Evolutionary conservation across 1,139 yeast species (phyloP).

Genomic region (Dujonia santamariae): DNA sequence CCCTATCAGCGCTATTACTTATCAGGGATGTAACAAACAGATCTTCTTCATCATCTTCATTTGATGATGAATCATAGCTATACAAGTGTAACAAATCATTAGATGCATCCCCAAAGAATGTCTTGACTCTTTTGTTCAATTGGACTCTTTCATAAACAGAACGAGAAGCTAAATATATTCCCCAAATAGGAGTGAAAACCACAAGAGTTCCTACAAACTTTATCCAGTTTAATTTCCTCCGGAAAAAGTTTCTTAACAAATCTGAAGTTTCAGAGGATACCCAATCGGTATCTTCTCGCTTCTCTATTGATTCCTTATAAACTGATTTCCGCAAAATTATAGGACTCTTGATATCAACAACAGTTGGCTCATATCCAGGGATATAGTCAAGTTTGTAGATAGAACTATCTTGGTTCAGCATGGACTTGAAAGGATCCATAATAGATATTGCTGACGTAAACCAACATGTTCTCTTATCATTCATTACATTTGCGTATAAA

Average conservation of each 20-base stretch:
- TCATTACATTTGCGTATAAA: slow-evolving; percentile 71
- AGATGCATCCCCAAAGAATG: slow-evolving; percentile 26
- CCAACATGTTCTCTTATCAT: slow-evolving; percentile 79
- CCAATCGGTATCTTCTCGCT: slow-evolving; percentile 1
- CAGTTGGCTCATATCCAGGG: slow-evolving; percentile 49
- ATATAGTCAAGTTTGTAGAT: slow-evolving; percentile 44
- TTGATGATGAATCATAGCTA: slow-evolving; percentile 2
- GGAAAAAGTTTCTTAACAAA: slow-evolving; percentile 17
- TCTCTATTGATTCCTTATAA: neutral
- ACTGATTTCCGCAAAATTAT: slow-evolving; percentile 11
- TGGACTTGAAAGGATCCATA: slow-evolving; percentile 58
- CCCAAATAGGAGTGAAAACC: slow-evolving; percentile 54
- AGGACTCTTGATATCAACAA: slow-evolving; percentile 47
- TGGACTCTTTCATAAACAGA: slow-evolving; percentile 40
- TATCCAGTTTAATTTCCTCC: slow-evolving; percentile 45
- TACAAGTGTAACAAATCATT: slow-evolving; percentile 32
- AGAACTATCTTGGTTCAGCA: slow-evolving; percentile 36
- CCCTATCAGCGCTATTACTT: slow-evolving; percentile 53
- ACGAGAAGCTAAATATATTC: slow-evolving; percentile 42
- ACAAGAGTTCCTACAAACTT: slow-evolving; percentile 37
- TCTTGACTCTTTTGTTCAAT: slow-evolving; percentile 30
- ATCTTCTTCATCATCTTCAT: slow-evolving; percentile 1
- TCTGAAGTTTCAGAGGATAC: neutral
- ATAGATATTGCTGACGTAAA: slow-evolving; percentile 72
- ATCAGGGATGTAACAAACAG: slow-evolving; percentile 19